Base-by-base conservation (phyloP, 768 basidiomycete species). In the Leucocoprinus leucothites region DNA sequence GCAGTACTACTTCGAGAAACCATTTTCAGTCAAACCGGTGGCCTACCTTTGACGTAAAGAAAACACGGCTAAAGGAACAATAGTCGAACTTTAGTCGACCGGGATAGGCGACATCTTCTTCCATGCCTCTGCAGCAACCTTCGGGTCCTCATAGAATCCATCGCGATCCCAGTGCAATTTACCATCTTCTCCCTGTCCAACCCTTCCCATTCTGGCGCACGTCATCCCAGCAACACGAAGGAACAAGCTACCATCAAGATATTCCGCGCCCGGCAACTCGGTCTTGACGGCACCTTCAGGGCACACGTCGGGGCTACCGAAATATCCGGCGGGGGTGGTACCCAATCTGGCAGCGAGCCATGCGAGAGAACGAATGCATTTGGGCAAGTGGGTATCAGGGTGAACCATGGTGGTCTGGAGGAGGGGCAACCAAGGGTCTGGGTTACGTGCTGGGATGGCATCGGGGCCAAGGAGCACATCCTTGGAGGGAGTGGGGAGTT, bases 381-480 rank as follows among this genome's bases (percentile, higher is more conserved):
- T 78, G 1, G 71, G 63, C 14, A 75, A 57, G 53, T 77, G 75
- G 34, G 87, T 84, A 58, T 85, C 81, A 0, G 82, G 82, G 60
- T 86, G 79, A 2, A 76, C 74, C 38, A 85, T 64, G 1, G 80
- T 70, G 4, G 73, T 74, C 48, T 82, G 71, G 28, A 87, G 63
- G 55, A 88, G 67, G n/a, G 79, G 70, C 11, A 80, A 71, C 88
- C 86, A 89, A 2, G 80, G 73, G 58, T 87, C 84, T 13, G 83
- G 77, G 18, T 65, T 72, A 24, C 63, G 28, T 2, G 73, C 69
- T 48, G 65, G 67, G 8, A 64, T 65, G 26, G 79, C 71, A 22
- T 70, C 66, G 45, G 65, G 57, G 34, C 57, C 60, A 40, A 59
- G 71, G 44, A 63, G 58, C 2, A 61, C 63, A 38, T 21, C 53